Conservation (phyloP, 164 flowering plant genomes). For the Brasenia schreberi region DNA sequence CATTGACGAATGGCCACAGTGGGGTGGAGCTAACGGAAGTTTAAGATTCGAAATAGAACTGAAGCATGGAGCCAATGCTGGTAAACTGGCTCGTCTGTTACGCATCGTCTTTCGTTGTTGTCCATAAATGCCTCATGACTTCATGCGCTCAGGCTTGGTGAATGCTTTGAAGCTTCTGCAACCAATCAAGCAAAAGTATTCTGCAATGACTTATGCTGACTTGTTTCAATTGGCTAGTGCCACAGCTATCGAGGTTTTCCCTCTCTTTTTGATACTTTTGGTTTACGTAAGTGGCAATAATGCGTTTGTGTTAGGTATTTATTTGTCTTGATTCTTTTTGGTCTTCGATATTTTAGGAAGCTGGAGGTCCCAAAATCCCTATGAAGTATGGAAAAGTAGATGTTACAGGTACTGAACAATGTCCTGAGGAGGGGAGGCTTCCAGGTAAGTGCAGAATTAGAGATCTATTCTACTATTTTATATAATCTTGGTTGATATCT, state of each 20-base stretch:
- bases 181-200: slow-evolving; percentile 86
- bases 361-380: slow-evolving; percentile 93
- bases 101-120: background rate
- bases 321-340: background rate
- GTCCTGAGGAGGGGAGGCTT: slow-evolving; percentile 94
- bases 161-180: slow-evolving; percentile 85
- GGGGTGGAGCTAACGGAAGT: slow-evolving; percentile 99
- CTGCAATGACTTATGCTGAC: slow-evolving; percentile 81
- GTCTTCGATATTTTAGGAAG: slow-evolving; percentile 41
- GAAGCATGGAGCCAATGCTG: slow-evolving; percentile 98
- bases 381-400: slow-evolving; percentile 98
- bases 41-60: slow-evolving; percentile 82
- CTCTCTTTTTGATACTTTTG: background rate
- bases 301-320: background rate
- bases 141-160: slow-evolving; percentile 54
- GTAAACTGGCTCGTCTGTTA: slow-evolving; percentile 16
- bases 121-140: background rate
- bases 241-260: slow-evolving; percentile 79
- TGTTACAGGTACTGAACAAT: slow-evolving; percentile 62
- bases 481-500: background rate
- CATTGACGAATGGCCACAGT: slow-evolving; percentile 82
- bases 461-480: background rate
- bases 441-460: slow-evolving; percentile 43
- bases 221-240: slow-evolving; percentile 96
- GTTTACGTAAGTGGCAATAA: background rate